These are phyloP conservation scores for Salicornia ramosissima DNA, from an alignment of 148 eudicot genomes.

Conservation along the genomic window DNA sequence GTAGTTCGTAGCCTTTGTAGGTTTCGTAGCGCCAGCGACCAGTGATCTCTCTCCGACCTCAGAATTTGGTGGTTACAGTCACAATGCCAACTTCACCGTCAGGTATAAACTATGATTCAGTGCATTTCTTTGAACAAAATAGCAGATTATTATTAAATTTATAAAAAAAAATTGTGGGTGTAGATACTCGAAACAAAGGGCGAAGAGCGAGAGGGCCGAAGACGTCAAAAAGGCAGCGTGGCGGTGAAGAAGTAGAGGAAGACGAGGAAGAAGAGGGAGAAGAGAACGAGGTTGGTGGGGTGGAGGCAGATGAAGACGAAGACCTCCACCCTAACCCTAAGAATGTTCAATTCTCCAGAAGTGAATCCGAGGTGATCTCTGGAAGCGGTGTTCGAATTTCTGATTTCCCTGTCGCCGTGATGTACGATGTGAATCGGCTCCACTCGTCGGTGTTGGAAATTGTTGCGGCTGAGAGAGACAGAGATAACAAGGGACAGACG, in stretches of 20 bases:
- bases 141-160: too few species aligned
- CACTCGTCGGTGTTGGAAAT: slow-evolving; percentile 53
- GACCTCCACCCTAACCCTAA: slow-evolving; percentile 43
- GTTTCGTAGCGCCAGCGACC: too few species aligned
- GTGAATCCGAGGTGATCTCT: slow-evolving; percentile 47
- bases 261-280: slow-evolving; percentile 52
- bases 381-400: slow-evolving; percentile 48
- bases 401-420: slow-evolving; percentile 53
- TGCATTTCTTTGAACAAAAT: background rate
- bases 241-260: slow-evolving; percentile 35
- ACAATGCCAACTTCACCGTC: too few species aligned
- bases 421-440: slow-evolving; percentile 42
- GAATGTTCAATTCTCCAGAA: slow-evolving; percentile 11
- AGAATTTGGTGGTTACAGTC: too few species aligned
- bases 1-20: too few species aligned
- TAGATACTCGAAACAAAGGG: slow-evolving; percentile 71
- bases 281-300: slow-evolving; percentile 22
- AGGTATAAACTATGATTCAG: background rate
- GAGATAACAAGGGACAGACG: slow-evolving; percentile 38
- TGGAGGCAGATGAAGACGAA: slow-evolving; percentile 48
- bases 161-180: too few species aligned
- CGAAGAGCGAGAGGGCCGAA: slow-evolving; percentile 49
- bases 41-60: too few species aligned
- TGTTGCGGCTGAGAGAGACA: slow-evolving; percentile 42
- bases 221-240: slow-evolving; percentile 44